Conservation (phyloP, 768 basidiomycete species). For the Porphyrellus cyaneotinctus region DNA sequence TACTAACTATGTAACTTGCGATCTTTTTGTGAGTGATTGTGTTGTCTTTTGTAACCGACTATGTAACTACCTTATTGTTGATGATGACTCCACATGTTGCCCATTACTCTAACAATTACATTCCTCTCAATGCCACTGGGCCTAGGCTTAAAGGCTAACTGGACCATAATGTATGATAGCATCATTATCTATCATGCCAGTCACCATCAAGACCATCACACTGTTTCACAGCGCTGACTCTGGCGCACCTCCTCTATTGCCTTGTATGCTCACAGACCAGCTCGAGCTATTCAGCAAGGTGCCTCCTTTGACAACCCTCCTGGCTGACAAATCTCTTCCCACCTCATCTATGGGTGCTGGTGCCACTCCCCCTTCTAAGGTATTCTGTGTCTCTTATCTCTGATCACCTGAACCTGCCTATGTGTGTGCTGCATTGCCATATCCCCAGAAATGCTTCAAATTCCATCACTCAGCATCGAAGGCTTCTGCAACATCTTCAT, state of each 20-base stretch:
- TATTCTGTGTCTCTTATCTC: too few species aligned
- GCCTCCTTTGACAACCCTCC: not conserved
- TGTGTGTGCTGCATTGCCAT: too few species aligned
- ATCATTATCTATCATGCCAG: not conserved
- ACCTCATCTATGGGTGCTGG: not conserved
- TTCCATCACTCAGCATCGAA: not conserved
- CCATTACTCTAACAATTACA: too few species aligned
- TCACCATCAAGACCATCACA: not conserved
- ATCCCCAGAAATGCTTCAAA: not conserved
- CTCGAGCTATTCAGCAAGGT: not conserved
- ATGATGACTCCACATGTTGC: too few species aligned
- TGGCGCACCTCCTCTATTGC: not conserved
- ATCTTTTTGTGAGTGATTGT: too few species aligned
- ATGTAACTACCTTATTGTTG: too few species aligned
- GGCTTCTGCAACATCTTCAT: not conserved
- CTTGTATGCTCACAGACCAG: constrained; percentile 1
- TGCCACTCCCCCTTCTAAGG: not conserved
- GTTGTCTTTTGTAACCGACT: too few species aligned
- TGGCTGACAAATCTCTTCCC: not conserved
- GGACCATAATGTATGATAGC: too few species aligned
- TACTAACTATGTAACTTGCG: too few species aligned
- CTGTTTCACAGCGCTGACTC: constrained; percentile 1
- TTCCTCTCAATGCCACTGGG: too few species aligned
- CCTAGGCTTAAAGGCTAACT: too few species aligned
- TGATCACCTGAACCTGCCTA: too few species aligned